These are phyloP conservation scores for Aegle marmelos DNA, from an alignment of 345 rosid genomes.

Conservation along the genomic window DNA sequence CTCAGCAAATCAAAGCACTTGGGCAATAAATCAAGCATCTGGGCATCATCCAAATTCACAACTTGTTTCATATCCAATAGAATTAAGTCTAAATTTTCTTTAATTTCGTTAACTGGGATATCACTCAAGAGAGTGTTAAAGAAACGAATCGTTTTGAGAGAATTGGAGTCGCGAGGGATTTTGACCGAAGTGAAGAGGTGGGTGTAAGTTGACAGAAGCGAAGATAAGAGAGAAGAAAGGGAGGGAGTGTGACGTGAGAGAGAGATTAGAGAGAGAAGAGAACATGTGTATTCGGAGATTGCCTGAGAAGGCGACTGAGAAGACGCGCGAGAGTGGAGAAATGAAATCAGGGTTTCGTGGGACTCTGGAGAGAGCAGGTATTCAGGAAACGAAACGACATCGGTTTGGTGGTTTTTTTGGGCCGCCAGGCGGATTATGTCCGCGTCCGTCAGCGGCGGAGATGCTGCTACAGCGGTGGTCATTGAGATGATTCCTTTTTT, in stretches of 20 bases:
- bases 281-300: constrained; percentile 50
- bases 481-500: not conserved
- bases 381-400: constrained; percentile 40
- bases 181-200: constrained; percentile 41
- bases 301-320: constrained; percentile 52
- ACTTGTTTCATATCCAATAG: constrained; percentile 22
- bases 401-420: constrained; percentile 33
- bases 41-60: constrained; percentile 56
- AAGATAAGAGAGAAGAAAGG: constrained; percentile 54
- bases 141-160: constrained; percentile 52
- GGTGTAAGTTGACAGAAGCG: constrained; percentile 58
- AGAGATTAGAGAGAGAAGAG: constrained; percentile 64
- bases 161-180: constrained; percentile 60
- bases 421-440: constrained; percentile 55
- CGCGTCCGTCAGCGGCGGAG: constrained; percentile 39
- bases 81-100: constrained; percentile 39
- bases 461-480: constrained; percentile 22
- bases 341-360: constrained; percentile 44
- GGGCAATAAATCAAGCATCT: constrained; percentile 72
- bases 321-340: constrained; percentile 52
- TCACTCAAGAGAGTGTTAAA: constrained; percentile 44
- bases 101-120: constrained; percentile 36
- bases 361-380: constrained; percentile 50
- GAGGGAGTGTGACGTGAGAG: constrained; percentile 45
- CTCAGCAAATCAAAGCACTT: constrained; percentile 42